Base-by-base conservation (phyloP, 129 eudicot genomes). In the Escallonia herrerae region DNA sequence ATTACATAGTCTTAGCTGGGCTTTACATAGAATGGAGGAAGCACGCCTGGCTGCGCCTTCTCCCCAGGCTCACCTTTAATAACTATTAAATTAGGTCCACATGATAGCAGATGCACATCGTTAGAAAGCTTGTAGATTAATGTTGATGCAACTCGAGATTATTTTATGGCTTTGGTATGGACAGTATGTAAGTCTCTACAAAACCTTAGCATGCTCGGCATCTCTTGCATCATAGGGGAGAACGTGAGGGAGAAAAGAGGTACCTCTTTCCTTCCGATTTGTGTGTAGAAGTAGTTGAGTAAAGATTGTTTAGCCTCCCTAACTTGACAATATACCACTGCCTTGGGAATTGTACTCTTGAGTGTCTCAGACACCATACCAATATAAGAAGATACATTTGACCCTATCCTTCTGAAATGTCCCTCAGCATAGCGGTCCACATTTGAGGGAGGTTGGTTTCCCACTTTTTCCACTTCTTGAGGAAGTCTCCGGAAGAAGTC, bases 401-500 rank as follows among this genome's bases (percentile, higher is more conserved):
- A 88, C 7, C 90, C 97, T 64, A 91, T 91, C 76, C 96, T 84
- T 76, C 97, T 80, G 75, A 87, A 87, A 72, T 91, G 97, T 22
- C 79, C 91, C 40, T 93, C 98, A 15, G 74, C 78, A 63, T 83
- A 85, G 9, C 91, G 91, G 64, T 93, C 99, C 58, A 79, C 45
- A 47, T 61, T 57, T 6, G 65, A 7, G 33, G 75, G 77, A 64
- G 83, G 73, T 33, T 77, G 83, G 40, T 33, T 40, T 51, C 6
- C 65, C 61, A 37, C 70, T 63, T 54, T 51, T 15, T 64, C 72
- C 33, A 81, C 61, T 76, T 93, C 99, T 55, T 86, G 99, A 3
- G 99, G 96, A 75, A 93, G 99, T 75, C 51, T 86, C 68, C 96
- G 76, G 59, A 93, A 93, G 87, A 93, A 93, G 51, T 93, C 99